phyloP scores from a whole-genome alignment of 2,329 filamentous ascomycete species.

The Aspergillus thermomutatus region DNA sequence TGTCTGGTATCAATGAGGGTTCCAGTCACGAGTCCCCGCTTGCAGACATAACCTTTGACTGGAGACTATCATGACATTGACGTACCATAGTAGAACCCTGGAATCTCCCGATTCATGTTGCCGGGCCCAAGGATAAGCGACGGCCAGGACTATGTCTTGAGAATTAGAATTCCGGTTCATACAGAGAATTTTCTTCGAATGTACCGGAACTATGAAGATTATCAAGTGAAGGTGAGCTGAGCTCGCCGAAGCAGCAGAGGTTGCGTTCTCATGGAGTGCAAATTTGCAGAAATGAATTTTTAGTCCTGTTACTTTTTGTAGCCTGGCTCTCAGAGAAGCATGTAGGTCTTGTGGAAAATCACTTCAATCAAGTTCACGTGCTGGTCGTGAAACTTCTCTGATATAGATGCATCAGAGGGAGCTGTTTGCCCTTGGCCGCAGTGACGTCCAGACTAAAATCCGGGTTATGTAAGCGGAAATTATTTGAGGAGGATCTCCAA shows the following conservation, averaged over 20 bases:
- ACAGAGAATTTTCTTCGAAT: not conserved
- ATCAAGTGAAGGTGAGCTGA: not conserved
- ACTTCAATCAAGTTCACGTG: not conserved
- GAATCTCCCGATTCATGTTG: slow-evolving; percentile 30
- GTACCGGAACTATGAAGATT: not conserved
- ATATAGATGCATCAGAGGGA: not conserved
- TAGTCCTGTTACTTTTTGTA: not conserved
- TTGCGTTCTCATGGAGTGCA: not conserved
- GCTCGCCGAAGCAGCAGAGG: not conserved
- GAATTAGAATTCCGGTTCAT: not conserved
- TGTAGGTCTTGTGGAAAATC: not conserved
- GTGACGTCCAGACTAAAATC: not conserved
- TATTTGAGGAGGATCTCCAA: not conserved
- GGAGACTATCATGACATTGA: not conserved
- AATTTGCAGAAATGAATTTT: not conserved
- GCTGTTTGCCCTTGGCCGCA: not conserved
- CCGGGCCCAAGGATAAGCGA: not conserved
- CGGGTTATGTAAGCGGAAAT: not conserved
- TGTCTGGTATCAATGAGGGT: slow-evolving; percentile 12
- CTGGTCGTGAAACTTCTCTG: not conserved
- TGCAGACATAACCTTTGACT: not conserved
- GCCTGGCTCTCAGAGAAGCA: not conserved
- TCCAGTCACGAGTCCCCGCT: not conserved
- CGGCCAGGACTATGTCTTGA: not conserved
- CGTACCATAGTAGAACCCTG: slow-evolving; percentile 34